phyloP scores from a whole-genome alignment of 2,329 filamentous ascomycete species.

The Aulographum hederae region DNA sequence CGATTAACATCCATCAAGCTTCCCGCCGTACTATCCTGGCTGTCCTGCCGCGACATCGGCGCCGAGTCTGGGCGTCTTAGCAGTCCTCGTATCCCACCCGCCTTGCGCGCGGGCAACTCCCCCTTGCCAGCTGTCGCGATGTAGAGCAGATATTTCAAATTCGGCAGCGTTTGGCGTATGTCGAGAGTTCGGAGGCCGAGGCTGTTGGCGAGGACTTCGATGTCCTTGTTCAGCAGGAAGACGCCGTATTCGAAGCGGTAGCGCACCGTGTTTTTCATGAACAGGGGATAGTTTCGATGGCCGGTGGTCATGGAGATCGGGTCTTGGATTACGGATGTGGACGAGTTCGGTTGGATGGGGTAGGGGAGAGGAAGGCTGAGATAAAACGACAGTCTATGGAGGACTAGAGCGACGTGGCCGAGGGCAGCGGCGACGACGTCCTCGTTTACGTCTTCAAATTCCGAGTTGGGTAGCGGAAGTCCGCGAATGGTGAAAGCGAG shows the following conservation, averaged over 20 bases:
- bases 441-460: slow-evolving; percentile 50
- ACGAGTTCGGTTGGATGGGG: slow-evolving; percentile 52
- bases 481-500: slow-evolving; percentile 73
- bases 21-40: slow-evolving; percentile 4
- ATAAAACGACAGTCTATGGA: slow-evolving; percentile 65
- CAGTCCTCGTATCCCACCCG: slow-evolving; percentile 32
- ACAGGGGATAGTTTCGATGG: slow-evolving; percentile 50
- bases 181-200: slow-evolving; percentile 70
- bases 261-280: slow-evolving; percentile 49
- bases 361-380: slow-evolving; percentile 66
- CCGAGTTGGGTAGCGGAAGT: slow-evolving; percentile 62
- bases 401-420: slow-evolving; percentile 59
- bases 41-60: background rate
- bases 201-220: slow-evolving; percentile 47
- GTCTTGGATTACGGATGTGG: slow-evolving; percentile 58
- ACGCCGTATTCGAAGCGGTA: slow-evolving; percentile 94
- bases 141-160: slow-evolving; percentile 82
- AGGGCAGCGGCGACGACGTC: slow-evolving; percentile 65
- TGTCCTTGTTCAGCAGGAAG: slow-evolving; percentile 91
- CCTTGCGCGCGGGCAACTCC: slow-evolving; percentile 37
- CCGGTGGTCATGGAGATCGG: slow-evolving; percentile 33
- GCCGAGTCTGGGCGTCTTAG: slow-evolving; percentile 8
- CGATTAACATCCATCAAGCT: no score
- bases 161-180: slow-evolving; percentile 79
- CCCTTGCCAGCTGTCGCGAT: slow-evolving; percentile 66